phyloP scores from a whole-genome alignment of 179 eudicot species.

The Spergularia azorica region DNA sequence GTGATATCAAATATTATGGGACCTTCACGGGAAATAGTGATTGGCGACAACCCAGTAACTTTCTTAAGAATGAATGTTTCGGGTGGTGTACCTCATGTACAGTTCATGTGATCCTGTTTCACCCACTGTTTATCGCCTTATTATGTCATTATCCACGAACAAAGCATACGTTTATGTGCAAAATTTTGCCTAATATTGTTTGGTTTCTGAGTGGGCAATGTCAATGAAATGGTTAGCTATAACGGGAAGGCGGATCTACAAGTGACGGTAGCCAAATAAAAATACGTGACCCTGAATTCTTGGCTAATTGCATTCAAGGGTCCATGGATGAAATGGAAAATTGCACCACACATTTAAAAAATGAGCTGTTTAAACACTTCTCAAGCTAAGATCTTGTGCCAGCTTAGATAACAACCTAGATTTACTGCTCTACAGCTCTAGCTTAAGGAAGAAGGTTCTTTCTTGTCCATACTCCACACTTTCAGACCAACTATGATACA shows the following conservation, averaged over 20 bases:
- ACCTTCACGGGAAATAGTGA: conserved; percentile 45
- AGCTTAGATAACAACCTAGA: too few species aligned
- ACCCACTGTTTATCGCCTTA: neutral
- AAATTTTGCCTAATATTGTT: neutral
- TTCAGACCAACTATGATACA: too few species aligned
- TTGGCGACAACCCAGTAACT: conserved; percentile 49
- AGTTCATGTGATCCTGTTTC: too few species aligned
- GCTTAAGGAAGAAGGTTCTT: too few species aligned
- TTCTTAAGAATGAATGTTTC: conserved; percentile 47
- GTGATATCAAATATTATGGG: conserved; percentile 68
- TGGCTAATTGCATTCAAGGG: conserved; percentile 56
- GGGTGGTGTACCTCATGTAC: conserved; percentile 59
- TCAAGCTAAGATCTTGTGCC: too few species aligned
- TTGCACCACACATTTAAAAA: neutral
- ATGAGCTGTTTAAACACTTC: too few species aligned
- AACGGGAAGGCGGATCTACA: conserved; percentile 66
- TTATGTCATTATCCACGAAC: neutral
- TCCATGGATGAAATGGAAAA: conserved; percentile 57
- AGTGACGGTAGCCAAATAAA: conserved; percentile 63
- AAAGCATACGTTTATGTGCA: neutral
- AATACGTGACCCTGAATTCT: conserved; percentile 48
- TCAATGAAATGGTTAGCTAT: conserved; percentile 67
- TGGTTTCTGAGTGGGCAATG: conserved; percentile 46
- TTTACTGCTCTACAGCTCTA: too few species aligned
- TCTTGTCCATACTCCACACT: too few species aligned